Conservation (phyloP, 768 basidiomycete species). For the Pleurotus sapidus region DNA sequence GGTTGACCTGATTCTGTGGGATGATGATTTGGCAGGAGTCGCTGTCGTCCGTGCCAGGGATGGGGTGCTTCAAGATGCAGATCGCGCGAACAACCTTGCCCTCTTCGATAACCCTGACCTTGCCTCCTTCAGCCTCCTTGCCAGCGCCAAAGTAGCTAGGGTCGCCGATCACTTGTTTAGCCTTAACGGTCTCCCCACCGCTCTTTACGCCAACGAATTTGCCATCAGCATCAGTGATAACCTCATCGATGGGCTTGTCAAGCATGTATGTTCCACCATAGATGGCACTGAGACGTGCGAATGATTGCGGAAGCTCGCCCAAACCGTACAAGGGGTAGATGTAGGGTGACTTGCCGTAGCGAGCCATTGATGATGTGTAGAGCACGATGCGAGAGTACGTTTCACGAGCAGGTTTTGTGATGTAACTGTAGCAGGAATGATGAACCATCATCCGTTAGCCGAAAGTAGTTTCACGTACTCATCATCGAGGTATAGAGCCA, state of each 20-base stretch:
- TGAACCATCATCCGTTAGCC: conserved; percentile 3
- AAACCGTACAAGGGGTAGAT: conserved; percentile 99
- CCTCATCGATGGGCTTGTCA: conserved; percentile 89
- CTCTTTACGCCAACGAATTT: conserved; percentile 92
- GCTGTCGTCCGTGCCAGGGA: conserved; percentile 93
- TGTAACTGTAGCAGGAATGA: conserved; percentile 60
- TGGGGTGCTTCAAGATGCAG: conserved; percentile 96
- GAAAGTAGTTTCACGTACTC: conserved; percentile 57
- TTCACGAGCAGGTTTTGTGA: conserved; percentile 85
- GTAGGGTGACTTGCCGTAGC: conserved; percentile 99
- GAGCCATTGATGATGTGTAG: conserved; percentile 98
- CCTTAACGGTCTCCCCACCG: conserved; percentile 89
- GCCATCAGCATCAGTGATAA: conserved; percentile 82
- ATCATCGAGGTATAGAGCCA: conserved; percentile 98
- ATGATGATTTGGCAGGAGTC: conserved; percentile 98
- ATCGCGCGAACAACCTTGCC: conserved; percentile 96
- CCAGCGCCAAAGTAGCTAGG: conserved; percentile 95
- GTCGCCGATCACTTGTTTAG: conserved; percentile 97
- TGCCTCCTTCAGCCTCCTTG: conserved; percentile 60
- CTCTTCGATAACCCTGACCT: conserved; percentile 86
- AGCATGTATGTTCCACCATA: conserved; percentile 99
- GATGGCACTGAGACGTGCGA: conserved; percentile 96
- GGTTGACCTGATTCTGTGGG: conserved; percentile 94
- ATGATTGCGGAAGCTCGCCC: conserved; percentile 97
- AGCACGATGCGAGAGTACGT: conserved; percentile 94